Conservation (phyloP, 2,329 filamentous ascomycete species). For the Gaeumannomyces sp. region DNA sequence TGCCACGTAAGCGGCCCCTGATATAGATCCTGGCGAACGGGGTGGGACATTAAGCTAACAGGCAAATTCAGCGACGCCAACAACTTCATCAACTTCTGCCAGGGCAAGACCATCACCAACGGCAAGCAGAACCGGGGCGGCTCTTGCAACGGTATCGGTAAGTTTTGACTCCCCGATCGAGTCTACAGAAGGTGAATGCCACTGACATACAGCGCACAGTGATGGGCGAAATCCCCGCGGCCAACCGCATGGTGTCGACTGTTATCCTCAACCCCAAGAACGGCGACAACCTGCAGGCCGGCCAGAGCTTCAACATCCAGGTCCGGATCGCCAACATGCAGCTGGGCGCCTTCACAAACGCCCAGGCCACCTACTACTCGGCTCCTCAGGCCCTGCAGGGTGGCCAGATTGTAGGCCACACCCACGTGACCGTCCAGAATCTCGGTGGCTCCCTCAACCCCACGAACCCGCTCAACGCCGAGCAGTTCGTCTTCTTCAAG, state of each 20-base stretch:
- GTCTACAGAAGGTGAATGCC: background rate
- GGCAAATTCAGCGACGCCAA: constrained; percentile 37
- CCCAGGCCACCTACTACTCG: constrained; percentile 53
- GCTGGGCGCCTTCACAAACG: constrained; percentile 56
- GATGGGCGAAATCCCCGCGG: constrained; percentile 55
- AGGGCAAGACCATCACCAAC: constrained; percentile 50
- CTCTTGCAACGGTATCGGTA: constrained; percentile 60
- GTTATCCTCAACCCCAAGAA: constrained; percentile 48
- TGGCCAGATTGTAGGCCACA: constrained; percentile 54
- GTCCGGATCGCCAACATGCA: constrained; percentile 47
- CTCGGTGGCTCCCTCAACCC: constrained; percentile 46
- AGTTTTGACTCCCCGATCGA: constrained; percentile 22
- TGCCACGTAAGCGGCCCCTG: constrained; percentile 35
- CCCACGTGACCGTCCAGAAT: constrained; percentile 54
- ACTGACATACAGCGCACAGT: constrained; percentile 25
- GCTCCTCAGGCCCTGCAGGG: constrained; percentile 50
- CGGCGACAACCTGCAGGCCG: constrained; percentile 38
- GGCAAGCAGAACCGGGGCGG: constrained; percentile 51
- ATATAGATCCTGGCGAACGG: background rate
- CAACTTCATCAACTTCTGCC: constrained; percentile 63
- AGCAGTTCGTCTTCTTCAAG: constrained; percentile 57
- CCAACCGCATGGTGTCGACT: constrained; percentile 50
- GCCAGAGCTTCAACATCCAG: constrained; percentile 46
- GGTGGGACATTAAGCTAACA: background rate
- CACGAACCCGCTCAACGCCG: constrained; percentile 43